phyloP scores from a whole-genome alignment of 2,329 filamentous ascomycete genomes.

The Myriosclerotinia duriaeana region DNA sequence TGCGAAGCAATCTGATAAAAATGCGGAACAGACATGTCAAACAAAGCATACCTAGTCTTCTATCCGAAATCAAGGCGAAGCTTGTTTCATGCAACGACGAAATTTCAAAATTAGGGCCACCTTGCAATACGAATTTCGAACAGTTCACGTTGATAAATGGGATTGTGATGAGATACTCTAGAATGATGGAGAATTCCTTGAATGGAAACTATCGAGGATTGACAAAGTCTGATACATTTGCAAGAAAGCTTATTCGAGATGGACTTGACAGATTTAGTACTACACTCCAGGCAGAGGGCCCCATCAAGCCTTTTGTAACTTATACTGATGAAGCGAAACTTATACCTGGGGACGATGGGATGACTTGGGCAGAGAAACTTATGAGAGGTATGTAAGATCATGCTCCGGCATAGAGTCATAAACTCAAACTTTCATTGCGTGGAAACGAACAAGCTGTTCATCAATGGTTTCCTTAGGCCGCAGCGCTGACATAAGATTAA shows the following conservation, averaged over 20 bases:
- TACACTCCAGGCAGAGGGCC: slow-evolving; percentile 3
- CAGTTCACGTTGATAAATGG: slow-evolving; percentile 25
- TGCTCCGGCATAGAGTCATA: too few relatives aligned
- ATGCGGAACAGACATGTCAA: slow-evolving; percentile 29
- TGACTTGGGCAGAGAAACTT: slow-evolving; percentile 19
- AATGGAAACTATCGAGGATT: slow-evolving; percentile 11
- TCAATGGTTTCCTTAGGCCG: neutral
- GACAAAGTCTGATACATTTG: neutral
- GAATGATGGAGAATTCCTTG: neutral
- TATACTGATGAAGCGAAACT: slow-evolving; percentile 22
- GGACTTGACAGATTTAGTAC: neutral
- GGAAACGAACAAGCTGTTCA: neutral
- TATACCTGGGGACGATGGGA: neutral
- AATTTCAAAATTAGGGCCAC: slow-evolving; percentile 24
- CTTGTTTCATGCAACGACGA: slow-evolving; percentile 22
- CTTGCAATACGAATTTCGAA: slow-evolving; percentile 22
- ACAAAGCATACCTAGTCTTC: slow-evolving; percentile 25
- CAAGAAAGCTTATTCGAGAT: slow-evolving; percentile 9
- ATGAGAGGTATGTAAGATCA: slow-evolving; percentile 6
- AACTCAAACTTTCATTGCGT: neutral
- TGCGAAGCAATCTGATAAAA: slow-evolving; percentile 26
- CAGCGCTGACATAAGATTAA: neutral
- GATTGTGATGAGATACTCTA: slow-evolving; percentile 10
- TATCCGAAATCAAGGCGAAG: slow-evolving; percentile 25
- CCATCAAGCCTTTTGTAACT: slow-evolving; percentile 11